phyloP scores from a whole-genome alignment of 1,284 basidiomycete genomes.

The Hypsizygus ulmarius region DNA sequence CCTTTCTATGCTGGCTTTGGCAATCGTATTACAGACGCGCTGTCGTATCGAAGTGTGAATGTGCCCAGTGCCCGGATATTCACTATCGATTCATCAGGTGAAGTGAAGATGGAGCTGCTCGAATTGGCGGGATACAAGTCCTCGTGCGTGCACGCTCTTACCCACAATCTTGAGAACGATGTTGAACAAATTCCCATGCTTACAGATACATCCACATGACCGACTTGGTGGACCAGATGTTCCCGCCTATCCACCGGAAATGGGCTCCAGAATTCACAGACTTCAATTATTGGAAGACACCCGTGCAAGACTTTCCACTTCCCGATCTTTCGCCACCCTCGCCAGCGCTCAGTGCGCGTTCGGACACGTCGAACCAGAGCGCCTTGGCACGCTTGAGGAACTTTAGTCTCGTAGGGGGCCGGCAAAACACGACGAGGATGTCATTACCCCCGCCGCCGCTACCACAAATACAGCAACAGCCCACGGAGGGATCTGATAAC shows the following conservation, averaged over 20 bases:
- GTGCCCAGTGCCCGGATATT: conserved; percentile 95
- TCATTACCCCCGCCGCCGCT: conserved; percentile 12
- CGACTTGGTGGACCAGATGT: conserved; percentile 98
- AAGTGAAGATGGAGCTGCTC: conserved; percentile 96
- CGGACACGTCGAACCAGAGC: conserved; percentile 75
- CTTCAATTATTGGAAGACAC: conserved; percentile 94
- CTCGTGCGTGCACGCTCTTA: conserved; percentile 53
- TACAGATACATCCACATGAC: conserved; percentile 92
- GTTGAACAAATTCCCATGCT: neutral
- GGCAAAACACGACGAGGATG: conserved; percentile 37
- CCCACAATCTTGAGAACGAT: neutral
- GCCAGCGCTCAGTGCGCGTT: conserved; percentile 88
- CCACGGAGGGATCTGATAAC: conserved; percentile 13
- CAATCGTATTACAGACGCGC: conserved; percentile 96
- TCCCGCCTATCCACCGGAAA: conserved; percentile 91
- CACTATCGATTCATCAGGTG: conserved; percentile 94
- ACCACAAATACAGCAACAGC: no score
- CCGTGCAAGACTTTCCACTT: conserved; percentile 75
- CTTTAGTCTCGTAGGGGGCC: conserved; percentile 67
- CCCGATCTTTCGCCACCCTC: conserved; percentile 92
- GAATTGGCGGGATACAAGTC: conserved; percentile 97
- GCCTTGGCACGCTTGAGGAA: conserved; percentile 78
- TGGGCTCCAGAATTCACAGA: conserved; percentile 92
- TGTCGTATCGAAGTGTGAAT: conserved; percentile 95
- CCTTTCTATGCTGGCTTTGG: conserved; percentile 99